Conservation (phyloP, 148 eudicot species). For the Silene conica region DNA sequence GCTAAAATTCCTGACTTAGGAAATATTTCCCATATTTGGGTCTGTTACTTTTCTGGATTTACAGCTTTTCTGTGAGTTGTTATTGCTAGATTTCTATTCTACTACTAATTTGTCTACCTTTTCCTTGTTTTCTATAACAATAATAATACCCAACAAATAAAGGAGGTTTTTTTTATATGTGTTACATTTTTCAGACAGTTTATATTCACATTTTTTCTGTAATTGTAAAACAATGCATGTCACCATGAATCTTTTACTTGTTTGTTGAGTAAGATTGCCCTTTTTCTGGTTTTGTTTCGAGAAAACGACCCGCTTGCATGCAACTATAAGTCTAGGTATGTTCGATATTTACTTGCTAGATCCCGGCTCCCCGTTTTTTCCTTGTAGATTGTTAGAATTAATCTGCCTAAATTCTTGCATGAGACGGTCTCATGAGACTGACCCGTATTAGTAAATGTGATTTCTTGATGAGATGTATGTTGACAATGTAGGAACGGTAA, state of each 20-base stretch:
- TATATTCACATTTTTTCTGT: neutral
- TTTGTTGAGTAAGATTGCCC: too few relatives aligned
- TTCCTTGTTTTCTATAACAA: neutral
- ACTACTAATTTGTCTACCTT: neutral
- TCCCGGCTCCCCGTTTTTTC: neutral
- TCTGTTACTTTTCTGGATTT: constrained; percentile 18
- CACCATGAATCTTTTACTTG: too few relatives aligned
- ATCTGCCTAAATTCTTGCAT: too few relatives aligned
- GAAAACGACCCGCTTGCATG: neutral
- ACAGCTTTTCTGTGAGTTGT: constrained; percentile 20
- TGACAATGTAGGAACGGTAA: constrained; percentile 21
- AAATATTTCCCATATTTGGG: constrained; percentile 19
- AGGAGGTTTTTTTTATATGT: too few relatives aligned
- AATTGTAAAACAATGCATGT: too few relatives aligned
- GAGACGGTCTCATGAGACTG: neutral
- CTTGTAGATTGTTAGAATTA: neutral
- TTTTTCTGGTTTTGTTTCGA: neutral
- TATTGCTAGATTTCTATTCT: neutral
- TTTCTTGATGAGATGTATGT: constrained; percentile 13
- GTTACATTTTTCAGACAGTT: too few relatives aligned
- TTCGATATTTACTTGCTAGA: neutral
- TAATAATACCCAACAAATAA: too few relatives aligned
- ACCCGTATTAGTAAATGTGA: neutral
- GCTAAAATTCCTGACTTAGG: constrained; percentile 22
- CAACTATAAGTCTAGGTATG: too few relatives aligned